Base-by-base conservation (phyloP, 768 basidiomycete genomes). In the Lentinula guzmanii region DNA sequence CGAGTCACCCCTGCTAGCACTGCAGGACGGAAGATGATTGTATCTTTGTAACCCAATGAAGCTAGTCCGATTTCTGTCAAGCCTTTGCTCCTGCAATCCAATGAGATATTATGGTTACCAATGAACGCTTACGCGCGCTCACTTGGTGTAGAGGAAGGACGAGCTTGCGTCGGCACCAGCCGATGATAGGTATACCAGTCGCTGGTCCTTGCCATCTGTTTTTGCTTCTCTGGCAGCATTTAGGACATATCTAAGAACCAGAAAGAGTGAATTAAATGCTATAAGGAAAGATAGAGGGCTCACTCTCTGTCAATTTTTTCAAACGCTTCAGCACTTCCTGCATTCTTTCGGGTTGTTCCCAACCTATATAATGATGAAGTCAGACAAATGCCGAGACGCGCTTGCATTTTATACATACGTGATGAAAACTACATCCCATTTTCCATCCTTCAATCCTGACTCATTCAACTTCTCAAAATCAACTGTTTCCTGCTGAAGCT, bases 251-350 rank as follows among this genome's bases (percentile, higher is more conserved):
- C 89, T 88, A 48, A 3, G 15, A 13, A 48, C 16, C 6, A 57
- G 41, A 13, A 41, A 34, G 9, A 46, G 34, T 33, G 60, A 28
- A 31, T 28, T 18, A 24, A 31, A 15, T 5, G 13, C 24, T 39
- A 41, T 53, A 11, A 55, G 21, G 10, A 35, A 39, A 59, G 45
- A n/a, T 11, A 35, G 37, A 48, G 18, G 39, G 75, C 83, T 62
- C 65, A 91, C 85, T 89, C 86, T 71, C 86, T 76, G 66, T 92
- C 91, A 61, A 93, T 90, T 75, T 83, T 89, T 68, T 87, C 86
- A 64, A 91, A 93, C 8, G 79, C 79, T 39, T 79, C 82, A 0
- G 80, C 81, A 64, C 86, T 81, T 3, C 89, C 89, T 0, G 89
- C 90, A 15, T 35, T 62, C 15, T 78, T 81, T 28, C 73, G 77